These are phyloP conservation scores for Phytophthora kernoviae DNA, from an alignment of 352 stramenopile species.

Conservation along the genomic window DNA sequence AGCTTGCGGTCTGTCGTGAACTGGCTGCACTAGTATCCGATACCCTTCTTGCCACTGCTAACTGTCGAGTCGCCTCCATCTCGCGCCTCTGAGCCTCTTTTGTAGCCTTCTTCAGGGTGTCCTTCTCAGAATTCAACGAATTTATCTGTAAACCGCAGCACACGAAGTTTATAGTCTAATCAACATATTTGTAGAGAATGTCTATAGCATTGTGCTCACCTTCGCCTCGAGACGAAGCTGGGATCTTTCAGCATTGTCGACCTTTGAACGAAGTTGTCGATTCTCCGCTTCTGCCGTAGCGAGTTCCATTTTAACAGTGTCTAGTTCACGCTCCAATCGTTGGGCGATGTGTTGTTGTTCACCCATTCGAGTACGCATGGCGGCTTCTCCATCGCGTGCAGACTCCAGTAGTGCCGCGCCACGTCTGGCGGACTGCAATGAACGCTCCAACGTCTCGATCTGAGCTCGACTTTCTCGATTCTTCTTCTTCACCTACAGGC, in stretches of 20 bases:
- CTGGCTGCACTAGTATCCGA: background rate
- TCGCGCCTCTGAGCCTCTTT: conserved; percentile 46
- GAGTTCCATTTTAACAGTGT: conserved; percentile 32
- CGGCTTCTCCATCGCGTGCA: conserved; percentile 33
- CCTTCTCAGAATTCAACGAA: conserved; percentile 44
- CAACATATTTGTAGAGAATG: background rate
- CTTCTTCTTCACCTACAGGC: conserved; percentile 43
- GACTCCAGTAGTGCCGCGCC: conserved; percentile 42
- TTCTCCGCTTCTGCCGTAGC: conserved; percentile 35
- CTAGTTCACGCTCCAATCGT: conserved; percentile 36
- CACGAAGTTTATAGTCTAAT: background rate
- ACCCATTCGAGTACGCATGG: conserved; percentile 34
- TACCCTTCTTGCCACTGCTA: conserved; percentile 36
- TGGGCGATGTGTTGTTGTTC: conserved; percentile 40
- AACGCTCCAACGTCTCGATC: conserved; percentile 39
- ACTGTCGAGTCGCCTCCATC: conserved; percentile 46
- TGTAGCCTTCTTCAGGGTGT: conserved; percentile 36
- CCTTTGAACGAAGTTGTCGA: conserved; percentile 33
- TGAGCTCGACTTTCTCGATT: conserved; percentile 37
- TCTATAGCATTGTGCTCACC: conserved; percentile 20
- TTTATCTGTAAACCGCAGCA: conserved; percentile 46
- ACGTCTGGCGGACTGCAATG: conserved; percentile 24
- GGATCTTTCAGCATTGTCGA: conserved; percentile 38
- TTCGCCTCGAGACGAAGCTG: conserved; percentile 52
- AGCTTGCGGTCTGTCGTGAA: background rate